These are phyloP conservation scores for Adansonia rubrostipa DNA, from an alignment of 441 rosid genomes.

Conservation along the genomic window DNA sequence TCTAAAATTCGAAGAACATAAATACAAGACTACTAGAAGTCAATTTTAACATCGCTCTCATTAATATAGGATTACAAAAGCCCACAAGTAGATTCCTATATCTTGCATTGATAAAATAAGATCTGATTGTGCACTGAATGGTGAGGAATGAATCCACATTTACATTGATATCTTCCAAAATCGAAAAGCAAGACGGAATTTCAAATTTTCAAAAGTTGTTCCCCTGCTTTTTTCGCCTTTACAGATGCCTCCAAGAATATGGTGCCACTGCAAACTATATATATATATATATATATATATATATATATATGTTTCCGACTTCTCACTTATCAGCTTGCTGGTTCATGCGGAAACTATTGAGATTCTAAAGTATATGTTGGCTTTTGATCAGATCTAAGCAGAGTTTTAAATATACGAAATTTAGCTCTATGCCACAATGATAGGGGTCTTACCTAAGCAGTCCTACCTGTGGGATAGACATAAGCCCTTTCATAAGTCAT, in stretches of 20 bases:
- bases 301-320: background rate
- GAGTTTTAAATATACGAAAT: no score
- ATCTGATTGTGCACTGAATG: background rate
- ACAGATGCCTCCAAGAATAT: slow-evolving; percentile 37
- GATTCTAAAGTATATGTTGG: no score
- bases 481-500: no score
- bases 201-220: background rate
- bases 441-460: no score
- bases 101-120: background rate
- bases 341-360: no score
- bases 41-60: background rate
- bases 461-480: no score
- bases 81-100: background rate
- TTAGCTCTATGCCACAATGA: no score
- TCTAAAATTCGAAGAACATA: no score
- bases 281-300: background rate
- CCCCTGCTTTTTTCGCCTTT: slow-evolving; percentile 20
- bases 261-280: background rate
- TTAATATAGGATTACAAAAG: background rate
- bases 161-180: background rate
- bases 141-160: background rate
- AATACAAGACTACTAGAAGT: no score
- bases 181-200: background rate
- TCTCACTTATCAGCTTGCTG: background rate
- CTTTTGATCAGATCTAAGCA: no score